Conservation (phyloP, 176 grass and related monocot species). For the Calamus simplicifolius region DNA sequence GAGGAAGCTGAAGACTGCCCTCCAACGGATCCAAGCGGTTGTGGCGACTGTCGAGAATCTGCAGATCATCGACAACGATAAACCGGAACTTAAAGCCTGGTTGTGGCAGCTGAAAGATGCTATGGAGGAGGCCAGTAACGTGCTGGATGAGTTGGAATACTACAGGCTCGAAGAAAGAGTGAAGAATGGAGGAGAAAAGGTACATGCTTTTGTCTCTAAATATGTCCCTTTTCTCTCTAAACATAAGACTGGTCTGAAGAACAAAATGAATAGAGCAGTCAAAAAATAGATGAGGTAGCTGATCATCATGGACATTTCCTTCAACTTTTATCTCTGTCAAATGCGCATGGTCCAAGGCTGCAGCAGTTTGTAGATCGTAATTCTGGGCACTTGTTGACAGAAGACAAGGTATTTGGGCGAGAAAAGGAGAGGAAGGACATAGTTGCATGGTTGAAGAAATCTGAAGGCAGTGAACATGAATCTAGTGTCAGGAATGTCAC, state of each 20-base stretch:
- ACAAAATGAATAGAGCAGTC: not conserved
- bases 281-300: constrained; percentile 1
- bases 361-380: no score
- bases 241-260: not conserved
- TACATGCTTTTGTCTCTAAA: not conserved
- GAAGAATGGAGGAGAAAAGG: not conserved
- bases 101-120: constrained; percentile 32
- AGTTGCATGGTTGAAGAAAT: not conserved
- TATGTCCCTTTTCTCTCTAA: not conserved
- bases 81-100: constrained; percentile 29
- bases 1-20: no score
- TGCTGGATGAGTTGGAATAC: constrained; percentile 27
- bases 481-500: no score
- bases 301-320: not conserved
- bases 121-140: constrained; percentile 23
- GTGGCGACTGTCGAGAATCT: no score
- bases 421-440: constrained; percentile 3
- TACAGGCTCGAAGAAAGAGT: constrained; percentile 20
- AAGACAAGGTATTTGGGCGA: constrained; percentile 18
- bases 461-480: no score
- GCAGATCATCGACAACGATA: not conserved
- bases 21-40: no score
- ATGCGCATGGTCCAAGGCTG: no score
- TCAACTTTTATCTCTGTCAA: no score
- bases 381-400: constrained; percentile 2